Percentiles rank a stretch among this genome's conserved stretches.
phyloP scores from a whole-genome alignment of 495 filamentous ascomycete species.

The Aspergillus sclerotioniger region DNA sequence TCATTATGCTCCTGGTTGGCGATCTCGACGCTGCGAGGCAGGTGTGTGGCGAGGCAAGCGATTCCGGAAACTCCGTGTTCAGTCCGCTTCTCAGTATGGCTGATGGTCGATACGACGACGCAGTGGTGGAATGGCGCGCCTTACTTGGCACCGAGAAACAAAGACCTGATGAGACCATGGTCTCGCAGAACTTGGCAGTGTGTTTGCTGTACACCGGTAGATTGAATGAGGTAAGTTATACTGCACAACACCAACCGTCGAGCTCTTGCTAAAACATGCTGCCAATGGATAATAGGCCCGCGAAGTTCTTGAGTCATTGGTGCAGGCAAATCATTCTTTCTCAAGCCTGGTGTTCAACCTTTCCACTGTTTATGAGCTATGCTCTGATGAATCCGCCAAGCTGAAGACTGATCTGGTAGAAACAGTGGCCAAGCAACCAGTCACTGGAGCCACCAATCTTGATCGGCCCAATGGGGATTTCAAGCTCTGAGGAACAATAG shows the following conservation, averaged over 20 bases:
- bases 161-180: conserved; percentile 46
- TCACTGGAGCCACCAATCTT: conserved; percentile 51
- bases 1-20: conserved; percentile 74
- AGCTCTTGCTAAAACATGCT: conserved; percentile 4
- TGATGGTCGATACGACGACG: conserved; percentile 67
- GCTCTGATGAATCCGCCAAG: conserved; percentile 67
- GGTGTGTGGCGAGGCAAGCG: conserved; percentile 30
- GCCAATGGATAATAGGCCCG: conserved; percentile 46
- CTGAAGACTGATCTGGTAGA: conserved; percentile 70
- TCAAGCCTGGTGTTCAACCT: conserved; percentile 84
- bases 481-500: conserved; percentile 58
- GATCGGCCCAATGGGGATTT: conserved; percentile 74
- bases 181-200: conserved; percentile 77
- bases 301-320: conserved; percentile 58
- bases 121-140: conserved; percentile 60
- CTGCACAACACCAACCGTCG: background rate
- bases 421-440: conserved; percentile 55
- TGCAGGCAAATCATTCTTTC: conserved; percentile 61
- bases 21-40: conserved; percentile 66
- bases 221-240: conserved; percentile 63
- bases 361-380: conserved; percentile 87
- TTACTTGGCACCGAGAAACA: conserved; percentile 41
- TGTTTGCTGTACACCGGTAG: conserved; percentile 76
- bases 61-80: conserved; percentile 42
- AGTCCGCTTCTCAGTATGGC: conserved; percentile 70